These are phyloP conservation scores for Fusarium annulatum DNA, from an alignment of 2,329 filamentous ascomycete species.

Conservation along the genomic window DNA sequence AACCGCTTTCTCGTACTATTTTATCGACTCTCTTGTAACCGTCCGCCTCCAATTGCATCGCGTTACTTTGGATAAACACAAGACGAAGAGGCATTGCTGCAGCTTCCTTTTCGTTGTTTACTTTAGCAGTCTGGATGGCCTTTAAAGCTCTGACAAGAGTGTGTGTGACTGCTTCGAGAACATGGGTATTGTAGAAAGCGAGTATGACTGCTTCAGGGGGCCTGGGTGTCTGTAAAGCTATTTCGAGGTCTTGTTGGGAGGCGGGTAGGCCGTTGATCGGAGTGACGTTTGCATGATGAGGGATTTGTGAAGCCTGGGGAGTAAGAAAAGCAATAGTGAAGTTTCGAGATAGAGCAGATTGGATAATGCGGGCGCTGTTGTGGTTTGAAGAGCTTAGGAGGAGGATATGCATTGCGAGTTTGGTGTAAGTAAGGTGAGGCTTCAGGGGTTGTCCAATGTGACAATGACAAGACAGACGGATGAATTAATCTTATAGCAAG, in stretches of 20 bases:
- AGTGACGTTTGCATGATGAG: not conserved
- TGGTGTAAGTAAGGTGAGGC: slow-evolving; percentile 8
- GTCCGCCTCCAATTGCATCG: slow-evolving; percentile 58
- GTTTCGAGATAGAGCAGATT: slow-evolving; percentile 51
- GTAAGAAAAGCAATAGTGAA: slow-evolving; percentile 56
- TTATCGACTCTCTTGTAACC: slow-evolving; percentile 61
- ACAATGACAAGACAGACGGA: not conserved
- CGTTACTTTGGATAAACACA: slow-evolving; percentile 57
- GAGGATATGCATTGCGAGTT: slow-evolving; percentile 49
- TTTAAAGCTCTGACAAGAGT: slow-evolving; percentile 49
- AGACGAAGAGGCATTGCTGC: slow-evolving; percentile 49
- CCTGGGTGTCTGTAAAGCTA: slow-evolving; percentile 45
- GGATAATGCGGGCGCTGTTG: slow-evolving; percentile 57
- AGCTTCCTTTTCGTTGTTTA: slow-evolving; percentile 54
- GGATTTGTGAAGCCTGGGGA: not conserved
- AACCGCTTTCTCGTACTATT: slow-evolving; percentile 52
- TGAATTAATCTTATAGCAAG: too few species aligned
- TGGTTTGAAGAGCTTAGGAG: slow-evolving; percentile 60
- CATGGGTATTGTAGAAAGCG: slow-evolving; percentile 60
- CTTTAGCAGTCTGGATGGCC: slow-evolving; percentile 49
- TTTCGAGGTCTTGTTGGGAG: slow-evolving; percentile 47
- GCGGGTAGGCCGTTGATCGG: slow-evolving; percentile 2
- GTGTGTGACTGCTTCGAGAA: slow-evolving; percentile 54
- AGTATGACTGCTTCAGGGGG: slow-evolving; percentile 56
- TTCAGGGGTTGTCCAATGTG: not conserved